Base-by-base conservation (phyloP, 305 asterid genomes). In the Caryopteris hybrid region DNA sequence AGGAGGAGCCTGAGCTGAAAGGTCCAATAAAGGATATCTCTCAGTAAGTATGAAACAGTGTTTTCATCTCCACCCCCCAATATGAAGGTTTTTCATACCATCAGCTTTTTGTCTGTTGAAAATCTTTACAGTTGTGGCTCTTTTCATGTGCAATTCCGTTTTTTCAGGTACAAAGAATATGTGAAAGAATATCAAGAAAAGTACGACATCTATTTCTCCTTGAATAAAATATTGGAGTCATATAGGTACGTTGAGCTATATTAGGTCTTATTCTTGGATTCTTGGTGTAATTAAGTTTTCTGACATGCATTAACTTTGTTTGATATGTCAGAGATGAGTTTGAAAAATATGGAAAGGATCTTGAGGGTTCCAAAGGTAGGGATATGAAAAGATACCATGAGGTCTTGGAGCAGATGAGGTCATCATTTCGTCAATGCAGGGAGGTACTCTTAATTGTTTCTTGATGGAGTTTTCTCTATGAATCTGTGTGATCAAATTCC, bases 161-260 rank as follows among this genome's bases (percentile, higher is more conserved):
- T 70, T 78, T n/a, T 71, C 80, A 95, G 99, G 87, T 92, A 91
- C 61, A 70, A 78, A 73, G 93, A 77, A 57, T 91, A 95, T 75
- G 95, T 95, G 75, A 83, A 89, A 80, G 99, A 95, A 78, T 95
- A 74, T 82, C 83, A 80, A 71, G 99, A 89, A 80, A 95, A 95
- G 79, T 88, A 88, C 43, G 88, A 85, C 53, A 79, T 72, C 71
- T 92, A 91, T 73, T 66, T 73, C 63, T 88, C 95, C 38, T 73
- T 95, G 82, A 79, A 76, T 83, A 86, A 82, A 70, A 77, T 77
- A 52, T 79, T 95, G 84, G 96, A 85, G 79, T 75, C 95, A 25
- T 86, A 86, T 86, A 88, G 98, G 99, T 95, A 83, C 25, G 61
- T 66, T 70, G 29, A 50, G 73, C 72, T 31, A 54, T 73, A 64